phyloP scores from a whole-genome alignment of 805 yeast species.

The Schizosaccharomyces osmophilus region DNA sequence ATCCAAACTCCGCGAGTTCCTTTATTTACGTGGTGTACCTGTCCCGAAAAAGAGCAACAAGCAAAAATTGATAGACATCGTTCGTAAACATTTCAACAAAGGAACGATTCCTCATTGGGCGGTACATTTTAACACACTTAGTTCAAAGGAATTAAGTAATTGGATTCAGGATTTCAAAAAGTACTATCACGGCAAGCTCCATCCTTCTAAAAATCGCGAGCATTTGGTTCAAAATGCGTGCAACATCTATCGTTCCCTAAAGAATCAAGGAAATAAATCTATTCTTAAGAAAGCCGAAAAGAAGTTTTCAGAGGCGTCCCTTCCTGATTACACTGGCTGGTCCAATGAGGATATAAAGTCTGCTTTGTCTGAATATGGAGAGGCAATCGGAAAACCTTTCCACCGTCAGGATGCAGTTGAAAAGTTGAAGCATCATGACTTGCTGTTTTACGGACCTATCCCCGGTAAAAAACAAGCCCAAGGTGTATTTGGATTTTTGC shows the following conservation, averaged over 20 bases:
- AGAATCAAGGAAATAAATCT: neutral
- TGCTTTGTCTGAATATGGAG: neutral
- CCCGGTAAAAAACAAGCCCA: neutral
- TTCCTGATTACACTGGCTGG: neutral
- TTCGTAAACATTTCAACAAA: neutral
- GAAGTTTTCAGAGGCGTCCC: neutral
- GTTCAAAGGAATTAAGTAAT: neutral
- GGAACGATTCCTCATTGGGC: neutral
- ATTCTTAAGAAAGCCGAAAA: neutral
- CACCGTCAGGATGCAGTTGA: neutral
- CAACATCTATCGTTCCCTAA: neutral
- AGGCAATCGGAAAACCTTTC: neutral
- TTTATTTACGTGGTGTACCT: constrained; percentile 16
- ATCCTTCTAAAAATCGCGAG: neutral
- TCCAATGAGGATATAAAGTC: neutral
- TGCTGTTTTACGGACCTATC: neutral
- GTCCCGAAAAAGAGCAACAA: constrained; percentile 2
- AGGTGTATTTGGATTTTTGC: neutral
- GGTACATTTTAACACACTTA: neutral
- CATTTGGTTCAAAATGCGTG: neutral
- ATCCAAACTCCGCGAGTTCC: constrained; percentile 20
- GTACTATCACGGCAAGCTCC: neutral
- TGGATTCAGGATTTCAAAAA: neutral
- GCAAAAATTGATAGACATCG: neutral
- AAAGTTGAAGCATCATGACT: neutral